Evolutionary conservation across 1,284 basidiomycete genomes (phyloP).

Genomic region (Trametes sp.): DNA sequence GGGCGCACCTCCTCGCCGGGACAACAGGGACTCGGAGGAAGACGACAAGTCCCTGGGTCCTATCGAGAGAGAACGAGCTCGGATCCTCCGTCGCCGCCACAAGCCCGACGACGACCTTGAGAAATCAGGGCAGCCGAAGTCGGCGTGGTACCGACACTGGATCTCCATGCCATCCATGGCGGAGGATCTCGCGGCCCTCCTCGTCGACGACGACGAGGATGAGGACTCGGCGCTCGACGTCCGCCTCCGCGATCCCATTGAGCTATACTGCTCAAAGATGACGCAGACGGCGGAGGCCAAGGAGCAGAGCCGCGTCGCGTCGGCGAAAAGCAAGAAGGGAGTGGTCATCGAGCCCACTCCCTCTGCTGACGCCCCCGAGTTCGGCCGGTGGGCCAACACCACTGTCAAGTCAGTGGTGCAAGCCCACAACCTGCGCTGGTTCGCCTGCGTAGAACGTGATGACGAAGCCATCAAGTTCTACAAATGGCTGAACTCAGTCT

Average conservation of each 20-base stretch:
- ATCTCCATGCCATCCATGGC: not conserved
- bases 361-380: not conserved
- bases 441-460: not conserved
- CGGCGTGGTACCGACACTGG: not conserved
- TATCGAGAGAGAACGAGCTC: not conserved
- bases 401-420: not conserved
- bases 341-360: not conserved
- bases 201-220: not conserved
- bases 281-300: not conserved
- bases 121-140: not conserved
- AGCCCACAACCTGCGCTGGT: slow-evolving; percentile 2
- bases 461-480: not conserved
- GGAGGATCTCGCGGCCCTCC: not conserved
- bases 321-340: not conserved
- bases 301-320: not conserved
- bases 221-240: no score
- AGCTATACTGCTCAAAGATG: not conserved
- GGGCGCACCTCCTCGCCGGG: no score
- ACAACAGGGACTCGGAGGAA: no score
- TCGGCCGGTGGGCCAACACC: not conserved
- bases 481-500: not conserved
- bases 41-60: not conserved
- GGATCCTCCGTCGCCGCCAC: not conserved
- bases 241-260: no score
- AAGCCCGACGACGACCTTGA: not conserved